phyloP scores from a whole-genome alignment of 768 basidiomycete genomes.

The Trichaptum fuscoviolaceum region DNA sequence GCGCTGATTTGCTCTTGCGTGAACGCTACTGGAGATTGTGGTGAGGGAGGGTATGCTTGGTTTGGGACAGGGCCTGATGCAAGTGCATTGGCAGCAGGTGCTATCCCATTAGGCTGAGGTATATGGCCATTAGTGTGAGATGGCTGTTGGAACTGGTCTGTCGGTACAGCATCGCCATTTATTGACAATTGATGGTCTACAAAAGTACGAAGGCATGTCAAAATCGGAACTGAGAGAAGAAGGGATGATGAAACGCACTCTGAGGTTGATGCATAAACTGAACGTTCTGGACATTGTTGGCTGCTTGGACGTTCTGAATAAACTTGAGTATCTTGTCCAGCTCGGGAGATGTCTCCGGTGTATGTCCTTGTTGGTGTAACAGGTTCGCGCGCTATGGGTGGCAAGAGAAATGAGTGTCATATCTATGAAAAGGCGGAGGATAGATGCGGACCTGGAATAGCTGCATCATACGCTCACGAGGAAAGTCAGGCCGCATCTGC shows the following conservation, averaged over 20 bases:
- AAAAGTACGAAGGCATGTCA: conserved; percentile 1
- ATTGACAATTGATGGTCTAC: conserved; percentile 20
- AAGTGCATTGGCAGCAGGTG: conserved; percentile 34
- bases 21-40: conserved; percentile 74
- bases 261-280: conserved; percentile 16
- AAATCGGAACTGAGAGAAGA: neutral
- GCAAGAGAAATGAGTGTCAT: neutral
- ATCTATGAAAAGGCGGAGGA: conserved; percentile 2
- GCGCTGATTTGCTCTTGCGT: conserved; percentile 68
- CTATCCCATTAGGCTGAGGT: conserved; percentile 37
- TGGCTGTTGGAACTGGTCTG: conserved; percentile 22
- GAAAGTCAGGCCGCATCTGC: neutral
- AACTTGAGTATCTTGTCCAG: conserved; percentile 35
- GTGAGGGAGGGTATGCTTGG: conserved; percentile 45
- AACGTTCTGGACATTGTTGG: conserved; percentile 13
- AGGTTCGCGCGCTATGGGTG: conserved; percentile 36
- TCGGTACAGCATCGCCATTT: conserved; percentile 18
- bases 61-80: conserved; percentile 46
- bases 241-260: conserved; percentile 28
- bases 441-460: conserved; percentile 9
- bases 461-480: conserved; percentile 8
- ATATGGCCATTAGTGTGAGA: conserved; percentile 47
- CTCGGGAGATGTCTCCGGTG: conserved; percentile 40
- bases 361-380: conserved; percentile 39
- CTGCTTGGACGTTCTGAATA: conserved; percentile 29